Evolutionary conservation across 352 stramenopile genomes (phyloP).

Genomic region (Globisporangium canariense): DNA sequence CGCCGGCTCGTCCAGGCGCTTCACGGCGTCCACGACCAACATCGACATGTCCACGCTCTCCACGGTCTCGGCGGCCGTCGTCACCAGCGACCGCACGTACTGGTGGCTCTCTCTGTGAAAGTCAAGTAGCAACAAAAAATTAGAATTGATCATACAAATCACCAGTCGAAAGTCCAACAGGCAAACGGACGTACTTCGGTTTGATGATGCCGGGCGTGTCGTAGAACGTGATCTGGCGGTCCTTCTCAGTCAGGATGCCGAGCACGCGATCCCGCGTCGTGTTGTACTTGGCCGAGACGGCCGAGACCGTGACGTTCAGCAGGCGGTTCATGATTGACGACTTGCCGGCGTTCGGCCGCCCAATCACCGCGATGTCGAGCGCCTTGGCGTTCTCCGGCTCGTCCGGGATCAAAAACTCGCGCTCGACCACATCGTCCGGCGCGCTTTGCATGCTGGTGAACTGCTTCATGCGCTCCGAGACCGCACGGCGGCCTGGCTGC

Average conservation of each 20-base stretch:
- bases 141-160: neutral
- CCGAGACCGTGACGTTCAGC: conserved; percentile 78
- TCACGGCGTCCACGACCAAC: conserved; percentile 81
- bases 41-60: conserved; percentile 85
- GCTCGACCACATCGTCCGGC: conserved; percentile 62
- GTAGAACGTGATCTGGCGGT: conserved; percentile 82
- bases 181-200: conserved; percentile 44
- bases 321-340: conserved; percentile 83
- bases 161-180: neutral
- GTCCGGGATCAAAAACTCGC: conserved; percentile 72
- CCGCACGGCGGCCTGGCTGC: conserved; percentile 30
- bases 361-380: conserved; percentile 79
- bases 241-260: conserved; percentile 70
- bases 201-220: conserved; percentile 86
- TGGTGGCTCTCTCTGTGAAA: conserved; percentile 57
- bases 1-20: conserved; percentile 75
- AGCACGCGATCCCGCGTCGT: conserved; percentile 79
- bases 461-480: conserved; percentile 57
- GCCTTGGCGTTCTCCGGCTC: conserved; percentile 61
- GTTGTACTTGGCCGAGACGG: conserved; percentile 88
- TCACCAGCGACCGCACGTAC: conserved; percentile 79
- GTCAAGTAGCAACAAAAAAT: neutral
- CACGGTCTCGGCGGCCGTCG: conserved; percentile 71
- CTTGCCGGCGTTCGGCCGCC: conserved; percentile 85
- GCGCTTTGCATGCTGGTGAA: conserved; percentile 64